phyloP scores from a whole-genome alignment of 305 asterid genomes.

The Coffea humblotiana region DNA sequence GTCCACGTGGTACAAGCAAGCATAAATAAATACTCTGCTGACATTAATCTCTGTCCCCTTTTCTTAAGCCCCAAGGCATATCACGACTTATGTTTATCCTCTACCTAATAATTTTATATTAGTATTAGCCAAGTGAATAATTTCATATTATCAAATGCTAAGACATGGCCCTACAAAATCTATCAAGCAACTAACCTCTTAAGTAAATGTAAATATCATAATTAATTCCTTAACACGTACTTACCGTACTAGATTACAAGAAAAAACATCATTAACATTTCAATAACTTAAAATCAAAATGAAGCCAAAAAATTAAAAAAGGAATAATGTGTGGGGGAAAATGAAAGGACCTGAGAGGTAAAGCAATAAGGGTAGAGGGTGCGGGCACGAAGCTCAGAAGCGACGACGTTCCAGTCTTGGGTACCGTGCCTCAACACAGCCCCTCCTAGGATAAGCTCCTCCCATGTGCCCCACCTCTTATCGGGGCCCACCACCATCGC shows the following conservation, averaged over 20 bases:
- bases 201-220: too few species aligned
- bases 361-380: constrained; percentile 46
- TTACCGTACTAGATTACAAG: background rate
- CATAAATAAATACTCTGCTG: background rate
- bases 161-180: constrained; percentile 27
- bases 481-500: constrained; percentile 40
- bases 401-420: constrained; percentile 84
- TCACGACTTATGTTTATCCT: background rate
- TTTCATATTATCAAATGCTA: background rate
- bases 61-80: constrained; percentile 15
- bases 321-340: background rate
- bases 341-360: constrained; percentile 59
- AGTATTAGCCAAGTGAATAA: background rate
- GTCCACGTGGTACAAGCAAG: constrained; percentile 5
- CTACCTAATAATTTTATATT: background rate
- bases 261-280: background rate
- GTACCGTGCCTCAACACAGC: constrained; percentile 88
- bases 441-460: constrained; percentile 81
- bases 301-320: background rate
- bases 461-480: constrained; percentile 85
- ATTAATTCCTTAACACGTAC: background rate
- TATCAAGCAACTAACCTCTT: background rate
- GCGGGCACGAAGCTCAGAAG: constrained; percentile 71
- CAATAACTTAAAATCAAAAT: too few species aligned
- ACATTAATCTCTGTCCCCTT: background rate